Percentiles rank a stretch among this genome's conserved stretches.
phyloP scores from a whole-genome alignment of 306 rosid genomes.

The Cicer pinnatifidum region DNA sequence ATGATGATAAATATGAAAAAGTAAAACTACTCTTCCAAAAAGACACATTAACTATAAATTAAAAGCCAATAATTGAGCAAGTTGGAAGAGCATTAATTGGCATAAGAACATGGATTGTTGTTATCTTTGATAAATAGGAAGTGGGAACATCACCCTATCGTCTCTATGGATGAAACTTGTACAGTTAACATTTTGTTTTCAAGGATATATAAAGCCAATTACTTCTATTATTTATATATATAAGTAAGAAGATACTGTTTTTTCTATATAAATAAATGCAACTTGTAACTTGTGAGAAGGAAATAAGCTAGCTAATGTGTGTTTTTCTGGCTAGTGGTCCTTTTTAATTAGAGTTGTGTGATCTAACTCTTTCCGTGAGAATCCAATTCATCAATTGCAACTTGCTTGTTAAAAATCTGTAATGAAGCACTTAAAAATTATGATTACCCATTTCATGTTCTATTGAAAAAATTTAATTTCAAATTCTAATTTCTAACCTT shows the following conservation, averaged over 20 bases:
- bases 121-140: constrained; percentile 4
- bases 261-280: constrained; percentile 32
- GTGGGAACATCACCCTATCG: constrained; percentile 40
- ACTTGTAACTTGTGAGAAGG: constrained; percentile 44
- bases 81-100: constrained; percentile 35
- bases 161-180: constrained; percentile 36
- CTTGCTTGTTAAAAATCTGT: not conserved
- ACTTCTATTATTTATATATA: not conserved
- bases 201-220: not conserved
- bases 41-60: constrained; percentile 23
- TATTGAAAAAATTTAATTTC: too few species aligned
- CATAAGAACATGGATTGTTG: constrained; percentile 29
- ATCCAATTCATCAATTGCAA: constrained; percentile 9
- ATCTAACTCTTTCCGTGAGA: constrained; percentile 13
- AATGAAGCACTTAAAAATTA: too few species aligned
- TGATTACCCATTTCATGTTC: too few species aligned
- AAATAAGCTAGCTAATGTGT: constrained; percentile 39
- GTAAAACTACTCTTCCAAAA: constrained; percentile 1
- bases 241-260: constrained; percentile 43
- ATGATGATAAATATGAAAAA: constrained; percentile 5
- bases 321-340: constrained; percentile 19
- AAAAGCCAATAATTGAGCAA: constrained; percentile 42
- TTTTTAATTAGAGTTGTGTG: constrained; percentile 17
- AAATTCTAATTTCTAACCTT: too few species aligned
- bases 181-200: constrained; percentile 3